Base-by-base conservation (phyloP, 257 asterid species). In the Cinchona pubescens region DNA sequence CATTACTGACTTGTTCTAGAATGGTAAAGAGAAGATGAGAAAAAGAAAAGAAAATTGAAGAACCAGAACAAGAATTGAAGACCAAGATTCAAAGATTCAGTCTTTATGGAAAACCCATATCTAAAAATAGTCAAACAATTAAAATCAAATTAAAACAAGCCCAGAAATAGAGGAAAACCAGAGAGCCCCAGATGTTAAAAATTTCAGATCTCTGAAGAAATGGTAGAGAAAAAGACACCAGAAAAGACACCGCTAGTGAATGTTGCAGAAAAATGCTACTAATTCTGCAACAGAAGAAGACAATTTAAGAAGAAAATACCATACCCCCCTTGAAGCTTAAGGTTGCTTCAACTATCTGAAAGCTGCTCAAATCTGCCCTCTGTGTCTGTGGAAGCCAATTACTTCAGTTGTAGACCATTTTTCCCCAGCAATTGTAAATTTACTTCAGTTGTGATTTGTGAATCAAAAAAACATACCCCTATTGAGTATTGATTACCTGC, bases 391-490 rank as follows among this genome's bases (percentile, higher is more conserved):
- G 75, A 77, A 75, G 48, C 75, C 60, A 85, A 84, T 80, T 86
- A 72, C n/a, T n/a, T n/a, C n/a, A n/a, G 83, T 85, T 70, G 82
- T 88, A 83, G 79, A 83, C 83, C 90, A 85, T 59, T 21, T 5
- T 21, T 83, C 87, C 79, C 62, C 86, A 82, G 81, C 90, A 87
- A 89, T 81, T 85, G 90, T 86, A 77, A 89, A 92, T 87, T 92
- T 85, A 88, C 91, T 89, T 40, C 90, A 82, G 78, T 78, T 65
- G 84, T 81, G 90, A 83, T 72, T 80, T 68, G 84, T 82, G 88
- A 82, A 85, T 81, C 91, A 75, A 75, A 83, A 1, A 85, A 87
- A 82, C 86, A 76, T 69, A 46, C 80, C 78, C 69, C 82, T 8
- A n/a, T n/a, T n/a, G n/a, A n/a, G n/a, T 74, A 81, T 79, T 84